Conservation (phyloP, 2,329 filamentous ascomycete species). For the Ilyonectria destructans region DNA sequence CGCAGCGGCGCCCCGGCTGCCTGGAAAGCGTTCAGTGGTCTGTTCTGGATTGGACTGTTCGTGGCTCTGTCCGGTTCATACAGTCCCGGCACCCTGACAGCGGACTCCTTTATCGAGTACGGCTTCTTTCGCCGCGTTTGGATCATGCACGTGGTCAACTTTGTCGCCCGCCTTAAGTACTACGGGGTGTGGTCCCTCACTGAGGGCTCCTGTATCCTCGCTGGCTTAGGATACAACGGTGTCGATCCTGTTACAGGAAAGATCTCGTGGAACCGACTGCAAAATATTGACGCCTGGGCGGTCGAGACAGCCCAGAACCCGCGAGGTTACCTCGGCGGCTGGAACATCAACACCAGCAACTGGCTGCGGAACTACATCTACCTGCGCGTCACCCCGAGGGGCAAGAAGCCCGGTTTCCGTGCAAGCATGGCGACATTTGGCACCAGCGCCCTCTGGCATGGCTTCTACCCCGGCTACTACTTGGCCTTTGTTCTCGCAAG, state of each 20-base stretch:
- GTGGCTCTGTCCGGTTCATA: slow-evolving; percentile 81
- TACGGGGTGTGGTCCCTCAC: slow-evolving; percentile 96
- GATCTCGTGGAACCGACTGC: slow-evolving; percentile 88
- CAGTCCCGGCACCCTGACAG: slow-evolving; percentile 74
- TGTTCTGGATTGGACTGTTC: slow-evolving; percentile 86
- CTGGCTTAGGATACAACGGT: slow-evolving; percentile 94
- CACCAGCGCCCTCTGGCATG: slow-evolving; percentile 97
- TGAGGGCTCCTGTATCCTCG: slow-evolving; percentile 94
- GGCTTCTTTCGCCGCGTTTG: slow-evolving; percentile 82
- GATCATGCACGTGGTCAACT: slow-evolving; percentile 86
- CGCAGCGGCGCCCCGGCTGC: slow-evolving; percentile 89
- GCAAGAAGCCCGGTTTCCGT: slow-evolving; percentile 96
- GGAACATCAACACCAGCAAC: slow-evolving; percentile 99
- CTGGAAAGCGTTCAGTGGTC: slow-evolving; percentile 80
- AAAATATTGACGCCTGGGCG: slow-evolving; percentile 89
- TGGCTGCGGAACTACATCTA: slow-evolving; percentile 98
- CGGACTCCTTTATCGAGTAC: slow-evolving; percentile 77
- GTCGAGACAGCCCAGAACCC: slow-evolving; percentile 95
- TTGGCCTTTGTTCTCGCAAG: slow-evolving; percentile 90
- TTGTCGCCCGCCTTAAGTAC: slow-evolving; percentile 91
- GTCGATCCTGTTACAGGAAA: slow-evolving; percentile 88
- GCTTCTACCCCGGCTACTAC: slow-evolving; percentile 98
- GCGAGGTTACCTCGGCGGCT: slow-evolving; percentile 90
- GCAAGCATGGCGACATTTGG: slow-evolving; percentile 95
- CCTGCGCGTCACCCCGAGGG: slow-evolving; percentile 92